phyloP scores from a whole-genome alignment of 805 yeast species.

The Schizosaccharomyces osmophilus region DNA sequence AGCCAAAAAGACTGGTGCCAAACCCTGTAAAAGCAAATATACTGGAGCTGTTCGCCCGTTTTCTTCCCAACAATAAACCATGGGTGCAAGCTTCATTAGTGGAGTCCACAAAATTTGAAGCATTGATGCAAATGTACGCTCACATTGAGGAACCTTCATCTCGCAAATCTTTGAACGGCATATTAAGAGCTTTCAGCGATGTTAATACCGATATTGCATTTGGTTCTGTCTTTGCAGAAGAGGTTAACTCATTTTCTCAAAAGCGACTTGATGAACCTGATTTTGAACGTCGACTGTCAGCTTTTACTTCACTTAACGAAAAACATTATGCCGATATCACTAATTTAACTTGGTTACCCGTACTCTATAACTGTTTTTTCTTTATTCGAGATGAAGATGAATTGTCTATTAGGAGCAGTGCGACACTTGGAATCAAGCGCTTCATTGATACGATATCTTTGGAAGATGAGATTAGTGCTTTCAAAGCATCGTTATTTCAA shows the following conservation, averaged over 20 bases:
- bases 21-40: not conserved
- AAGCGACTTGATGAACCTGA: constrained; percentile 50
- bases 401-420: constrained; percentile 53
- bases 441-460: constrained; percentile 26
- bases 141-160: not conserved
- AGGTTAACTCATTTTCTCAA: constrained; percentile 43
- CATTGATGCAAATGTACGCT: not conserved
- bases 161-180: not conserved
- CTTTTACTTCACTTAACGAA: constrained; percentile 44
- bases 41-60: not conserved
- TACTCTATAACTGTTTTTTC: constrained; percentile 41
- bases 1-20: not conserved
- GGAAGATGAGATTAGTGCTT: not conserved
- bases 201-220: constrained; percentile 12
- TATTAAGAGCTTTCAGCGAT: not conserved
- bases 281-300: constrained; percentile 46
- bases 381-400: constrained; percentile 60
- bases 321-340: constrained; percentile 20
- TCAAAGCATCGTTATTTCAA: not conserved
- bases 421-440: constrained; percentile 35
- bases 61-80: not conserved
- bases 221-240: constrained; percentile 26
- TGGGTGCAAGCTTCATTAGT: not conserved
- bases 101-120: not conserved
- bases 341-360: constrained; percentile 52